Evolutionary conservation across 495 filamentous ascomycete species (phyloP).

Genomic region (Rostrohypoxylon terebratum): DNA sequence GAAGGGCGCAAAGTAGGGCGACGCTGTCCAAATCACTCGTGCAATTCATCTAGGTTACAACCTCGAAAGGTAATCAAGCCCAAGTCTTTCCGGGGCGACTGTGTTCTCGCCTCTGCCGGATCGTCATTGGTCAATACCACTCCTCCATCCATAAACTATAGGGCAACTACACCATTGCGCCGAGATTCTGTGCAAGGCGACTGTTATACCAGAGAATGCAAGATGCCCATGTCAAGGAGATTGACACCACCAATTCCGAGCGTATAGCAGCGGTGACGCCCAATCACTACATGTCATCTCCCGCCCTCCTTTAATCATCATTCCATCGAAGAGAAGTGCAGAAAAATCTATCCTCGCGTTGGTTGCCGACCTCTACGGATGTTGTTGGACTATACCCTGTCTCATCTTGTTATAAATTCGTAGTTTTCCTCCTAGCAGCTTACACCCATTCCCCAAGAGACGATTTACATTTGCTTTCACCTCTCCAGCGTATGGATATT

Average conservation of each 20-base stretch:
- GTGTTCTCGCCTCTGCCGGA: neutral
- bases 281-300: neutral
- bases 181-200: neutral
- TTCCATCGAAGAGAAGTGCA: conserved; percentile 4
- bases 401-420: conserved; percentile 14
- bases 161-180: no score
- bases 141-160: neutral
- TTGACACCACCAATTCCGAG: neutral
- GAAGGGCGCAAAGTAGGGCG: conserved; percentile 14
- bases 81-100: neutral
- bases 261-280: conserved; percentile 22
- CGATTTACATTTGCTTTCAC: neutral
- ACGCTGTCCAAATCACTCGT: conserved; percentile 5
- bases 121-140: neutral
- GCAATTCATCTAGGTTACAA: neutral
- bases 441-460: neutral
- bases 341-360: neutral
- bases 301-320: neutral
- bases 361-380: neutral
- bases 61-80: neutral
- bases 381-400: neutral
- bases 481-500: neutral
- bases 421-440: neutral
- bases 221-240: neutral
- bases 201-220: neutral